phyloP scores from a whole-genome alignment of 2,329 filamentous ascomycete species.

The Passalora sequoiae region DNA sequence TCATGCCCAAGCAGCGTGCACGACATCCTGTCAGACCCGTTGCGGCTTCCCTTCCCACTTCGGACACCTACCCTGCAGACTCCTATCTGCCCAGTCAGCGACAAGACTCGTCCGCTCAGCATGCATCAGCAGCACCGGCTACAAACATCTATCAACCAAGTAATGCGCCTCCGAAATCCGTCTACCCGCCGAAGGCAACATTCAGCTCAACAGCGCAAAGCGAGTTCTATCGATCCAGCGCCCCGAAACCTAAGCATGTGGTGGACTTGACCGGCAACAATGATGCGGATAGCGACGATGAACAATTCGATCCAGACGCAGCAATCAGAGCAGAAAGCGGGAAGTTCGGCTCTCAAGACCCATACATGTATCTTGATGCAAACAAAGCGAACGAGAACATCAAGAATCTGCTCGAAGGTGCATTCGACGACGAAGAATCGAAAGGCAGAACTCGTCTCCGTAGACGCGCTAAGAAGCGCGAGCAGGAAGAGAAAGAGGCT shows the following conservation, averaged over 20 bases:
- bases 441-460: slow-evolving; percentile 42
- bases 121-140: neutral
- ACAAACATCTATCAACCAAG: slow-evolving; percentile 43
- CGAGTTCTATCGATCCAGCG: slow-evolving; percentile 3
- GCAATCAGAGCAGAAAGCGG: slow-evolving; percentile 43
- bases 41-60: slow-evolving; percentile 4
- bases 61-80: neutral
- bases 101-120: neutral
- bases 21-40: slow-evolving; percentile 12
- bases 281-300: slow-evolving; percentile 38
- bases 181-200: slow-evolving; percentile 48
- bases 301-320: slow-evolving; percentile 46
- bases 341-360: slow-evolving; percentile 51
- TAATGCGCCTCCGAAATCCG: slow-evolving; percentile 43
- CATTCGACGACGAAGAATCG: slow-evolving; percentile 69
- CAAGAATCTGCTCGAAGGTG: slow-evolving; percentile 75
- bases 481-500: slow-evolving; percentile 33
- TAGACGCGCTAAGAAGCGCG: slow-evolving; percentile 42
- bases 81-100: slow-evolving; percentile 27
- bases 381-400: slow-evolving; percentile 68
- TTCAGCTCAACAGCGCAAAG: slow-evolving; percentile 44
- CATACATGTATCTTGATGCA: slow-evolving; percentile 62
- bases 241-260: slow-evolving; percentile 30
- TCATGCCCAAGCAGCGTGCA: slow-evolving; percentile 24
- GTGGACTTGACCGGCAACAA: slow-evolving; percentile 46